Evolutionary conservation across 495 filamentous ascomycete species (phyloP).

Genomic region (Penicillium waksmanii): DNA sequence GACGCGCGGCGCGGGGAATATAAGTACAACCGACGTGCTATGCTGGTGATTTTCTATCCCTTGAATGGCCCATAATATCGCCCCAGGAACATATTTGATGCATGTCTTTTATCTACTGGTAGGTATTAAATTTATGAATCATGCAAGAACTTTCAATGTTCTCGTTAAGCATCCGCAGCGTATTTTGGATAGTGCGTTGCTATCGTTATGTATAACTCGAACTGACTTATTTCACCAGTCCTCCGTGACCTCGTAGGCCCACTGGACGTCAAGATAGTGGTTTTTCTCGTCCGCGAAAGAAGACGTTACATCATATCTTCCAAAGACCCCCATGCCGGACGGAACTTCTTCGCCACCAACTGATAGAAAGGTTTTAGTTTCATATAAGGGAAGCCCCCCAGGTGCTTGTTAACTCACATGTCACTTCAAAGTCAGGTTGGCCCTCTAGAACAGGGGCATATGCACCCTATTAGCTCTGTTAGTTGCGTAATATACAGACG

Average conservation of each 20-base stretch:
- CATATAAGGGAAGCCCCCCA: background rate
- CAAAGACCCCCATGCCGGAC: constrained; percentile 3
- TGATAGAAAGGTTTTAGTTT: background rate
- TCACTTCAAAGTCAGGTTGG: background rate
- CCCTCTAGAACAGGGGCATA: constrained; percentile 1
- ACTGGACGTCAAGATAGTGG: background rate
- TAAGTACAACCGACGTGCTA: too few species aligned
- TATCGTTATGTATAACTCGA: background rate
- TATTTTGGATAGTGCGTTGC: too few species aligned
- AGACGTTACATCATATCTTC: constrained; percentile 1
- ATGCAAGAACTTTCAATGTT: too few species aligned
- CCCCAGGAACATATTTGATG: too few species aligned
- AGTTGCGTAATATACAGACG: background rate
- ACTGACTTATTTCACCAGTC: background rate
- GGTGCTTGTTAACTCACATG: background rate
- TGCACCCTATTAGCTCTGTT: background rate
- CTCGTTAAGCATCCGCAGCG: too few species aligned
- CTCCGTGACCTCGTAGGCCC: background rate
- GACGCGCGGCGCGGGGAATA: too few species aligned
- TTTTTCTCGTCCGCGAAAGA: constrained; percentile 1
- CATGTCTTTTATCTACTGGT: too few species aligned
- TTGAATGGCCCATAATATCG: too few species aligned
- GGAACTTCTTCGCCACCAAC: background rate
- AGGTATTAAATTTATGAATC: too few species aligned
- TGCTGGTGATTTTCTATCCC: too few species aligned